These are phyloP conservation scores for Saccharomycopsis hybrid DNA, from an alignment of 1,139 yeast species.

Conservation along the genomic window DNA sequence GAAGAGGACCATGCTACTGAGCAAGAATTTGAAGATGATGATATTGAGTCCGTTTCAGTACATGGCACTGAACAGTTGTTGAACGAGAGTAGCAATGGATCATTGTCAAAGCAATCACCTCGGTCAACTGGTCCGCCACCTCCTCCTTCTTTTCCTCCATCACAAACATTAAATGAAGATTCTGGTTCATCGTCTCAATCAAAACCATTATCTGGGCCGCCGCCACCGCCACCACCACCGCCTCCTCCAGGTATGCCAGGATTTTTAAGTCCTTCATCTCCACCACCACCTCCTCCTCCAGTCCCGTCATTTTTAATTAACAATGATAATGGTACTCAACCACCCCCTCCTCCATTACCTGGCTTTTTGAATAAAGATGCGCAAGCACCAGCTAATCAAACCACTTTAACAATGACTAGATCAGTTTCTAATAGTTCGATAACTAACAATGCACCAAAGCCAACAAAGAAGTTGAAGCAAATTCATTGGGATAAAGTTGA, in stretches of 20 bases:
- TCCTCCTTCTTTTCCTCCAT: conserved; percentile 32
- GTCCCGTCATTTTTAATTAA: conserved; percentile 25
- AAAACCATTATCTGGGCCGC: conserved; percentile 20
- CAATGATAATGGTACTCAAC: conserved; percentile 24
- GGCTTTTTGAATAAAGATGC: conserved; percentile 22
- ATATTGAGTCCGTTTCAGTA: too few relatives aligned
- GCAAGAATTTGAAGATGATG: conserved; percentile 22
- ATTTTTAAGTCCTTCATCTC: conserved; percentile 8
- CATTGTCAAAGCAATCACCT: too few relatives aligned
- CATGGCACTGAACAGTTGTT: too few relatives aligned
- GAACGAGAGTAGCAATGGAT: too few relatives aligned
- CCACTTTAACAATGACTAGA: conserved; percentile 12
- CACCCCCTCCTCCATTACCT: conserved; percentile 23
- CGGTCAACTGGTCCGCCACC: too few relatives aligned
- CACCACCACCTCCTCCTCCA: conserved; percentile 32
- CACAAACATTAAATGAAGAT: too few relatives aligned
- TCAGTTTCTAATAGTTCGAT: conserved; percentile 6
- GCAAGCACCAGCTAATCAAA: conserved; percentile 22
- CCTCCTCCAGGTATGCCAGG: conserved; percentile 28
- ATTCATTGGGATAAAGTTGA: conserved; percentile 92
- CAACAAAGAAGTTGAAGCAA: conserved; percentile 70
- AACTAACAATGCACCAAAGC: conserved; percentile 35
- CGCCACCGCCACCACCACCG: conserved; percentile 30
- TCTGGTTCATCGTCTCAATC: too few relatives aligned
- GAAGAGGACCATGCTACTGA: too few relatives aligned